phyloP scores from a whole-genome alignment of 768 basidiomycete genomes.

The Pleurotus tuber-regium region DNA sequence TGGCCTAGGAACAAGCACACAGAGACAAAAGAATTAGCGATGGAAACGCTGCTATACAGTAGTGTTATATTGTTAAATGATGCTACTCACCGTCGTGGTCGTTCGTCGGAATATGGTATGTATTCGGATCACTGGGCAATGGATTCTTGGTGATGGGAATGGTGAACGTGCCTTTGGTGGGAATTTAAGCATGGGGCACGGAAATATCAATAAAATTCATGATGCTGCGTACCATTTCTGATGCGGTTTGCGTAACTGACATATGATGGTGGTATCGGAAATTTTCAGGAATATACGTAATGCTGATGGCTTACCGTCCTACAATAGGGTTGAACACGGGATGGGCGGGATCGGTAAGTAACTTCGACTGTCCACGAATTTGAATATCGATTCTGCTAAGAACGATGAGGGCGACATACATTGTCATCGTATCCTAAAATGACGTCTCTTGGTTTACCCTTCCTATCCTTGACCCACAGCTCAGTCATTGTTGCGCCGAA shows the following conservation, averaged over 20 bases:
- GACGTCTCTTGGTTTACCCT: constrained; percentile 46
- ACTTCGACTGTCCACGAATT: constrained; percentile 25
- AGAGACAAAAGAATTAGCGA: too few species aligned
- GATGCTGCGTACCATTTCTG: constrained; percentile 37
- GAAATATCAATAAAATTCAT: background rate
- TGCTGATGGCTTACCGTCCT: constrained; percentile 32
- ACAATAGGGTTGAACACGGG: constrained; percentile 43
- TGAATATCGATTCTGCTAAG: background rate
- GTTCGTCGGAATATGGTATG: constrained; percentile 50
- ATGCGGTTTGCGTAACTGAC: constrained; percentile 51
- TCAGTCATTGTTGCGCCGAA: constrained; percentile 56
- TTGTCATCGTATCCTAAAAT: constrained; percentile 60
- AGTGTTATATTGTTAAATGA: too few species aligned
- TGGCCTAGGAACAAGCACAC: constrained; percentile 18
- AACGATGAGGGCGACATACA: constrained; percentile 24
- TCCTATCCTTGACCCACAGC: constrained; percentile 53
- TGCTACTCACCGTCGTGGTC: constrained; percentile 42
- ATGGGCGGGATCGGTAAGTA: constrained; percentile 44
- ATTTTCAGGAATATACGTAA: too few species aligned
- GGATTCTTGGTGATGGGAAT: constrained; percentile 49
- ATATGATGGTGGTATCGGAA: too few species aligned
- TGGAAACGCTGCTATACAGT: too few species aligned
- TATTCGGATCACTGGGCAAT: constrained; percentile 38
- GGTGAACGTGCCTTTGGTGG: constrained; percentile 44
- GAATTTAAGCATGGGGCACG: background rate